A percentile compares a stretch with the other conserved stretches of the same genome.
These are phyloP conservation scores for Talaromyces funiculosus DNA, from an alignment of 2,329 filamentous ascomycete species.

Conservation along the genomic window DNA sequence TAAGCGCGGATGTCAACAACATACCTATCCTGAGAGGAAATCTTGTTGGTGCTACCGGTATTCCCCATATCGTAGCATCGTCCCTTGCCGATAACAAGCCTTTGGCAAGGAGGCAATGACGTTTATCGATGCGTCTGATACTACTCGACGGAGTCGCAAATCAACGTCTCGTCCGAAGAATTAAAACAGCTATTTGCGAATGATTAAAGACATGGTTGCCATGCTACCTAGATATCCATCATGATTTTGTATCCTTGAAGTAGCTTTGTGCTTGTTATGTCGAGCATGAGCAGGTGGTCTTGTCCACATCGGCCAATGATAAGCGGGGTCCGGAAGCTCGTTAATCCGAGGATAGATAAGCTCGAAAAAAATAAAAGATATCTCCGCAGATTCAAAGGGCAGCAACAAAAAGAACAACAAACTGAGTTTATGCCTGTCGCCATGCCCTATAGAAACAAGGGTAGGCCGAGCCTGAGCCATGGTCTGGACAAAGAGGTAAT, in stretches of 20 bases:
- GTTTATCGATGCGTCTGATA: not conserved
- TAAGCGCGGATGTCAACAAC: slow-evolving; percentile 22
- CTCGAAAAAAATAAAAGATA: not conserved
- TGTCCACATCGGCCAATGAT: slow-evolving; percentile 4
- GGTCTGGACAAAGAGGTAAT: slow-evolving; percentile 59
- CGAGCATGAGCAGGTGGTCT: not conserved
- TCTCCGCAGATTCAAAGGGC: not conserved
- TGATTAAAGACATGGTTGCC: not conserved
- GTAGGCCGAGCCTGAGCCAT: slow-evolving; percentile 46
- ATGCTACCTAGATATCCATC: not conserved
- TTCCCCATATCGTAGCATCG: slow-evolving; percentile 55
- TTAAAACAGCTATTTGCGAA: not conserved
- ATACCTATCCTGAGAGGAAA: slow-evolving; percentile 81
- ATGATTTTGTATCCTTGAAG: not conserved
- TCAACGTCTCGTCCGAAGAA: not conserved
- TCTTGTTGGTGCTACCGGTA: slow-evolving; percentile 57
- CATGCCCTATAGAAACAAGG: slow-evolving; percentile 38
- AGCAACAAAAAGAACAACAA: not conserved
- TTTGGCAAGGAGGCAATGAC: not conserved
- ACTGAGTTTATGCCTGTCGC: not conserved
- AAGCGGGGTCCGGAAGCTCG: not conserved
- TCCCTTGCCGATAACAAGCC: slow-evolving; percentile 5
- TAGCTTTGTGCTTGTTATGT: not conserved
- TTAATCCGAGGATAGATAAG: slow-evolving; percentile 7
- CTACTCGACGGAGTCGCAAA: not conserved